These are phyloP conservation scores for Maudiozyma bulderi DNA, from an alignment of 805 yeast species.

Conservation along the genomic window DNA sequence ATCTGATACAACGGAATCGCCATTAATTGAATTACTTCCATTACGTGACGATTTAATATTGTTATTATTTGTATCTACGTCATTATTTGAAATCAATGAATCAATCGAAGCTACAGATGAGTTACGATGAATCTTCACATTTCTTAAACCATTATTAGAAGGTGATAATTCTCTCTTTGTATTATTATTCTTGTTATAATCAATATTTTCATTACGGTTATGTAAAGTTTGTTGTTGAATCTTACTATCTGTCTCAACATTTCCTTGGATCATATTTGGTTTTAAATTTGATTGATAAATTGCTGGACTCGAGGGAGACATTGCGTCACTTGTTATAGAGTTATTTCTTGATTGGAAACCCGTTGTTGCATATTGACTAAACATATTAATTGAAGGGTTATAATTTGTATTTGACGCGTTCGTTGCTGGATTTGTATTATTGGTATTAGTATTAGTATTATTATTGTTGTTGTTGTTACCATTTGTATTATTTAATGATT, in stretches of 20 bases:
- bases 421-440: neutral
- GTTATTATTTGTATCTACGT: neutral
- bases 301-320: slow-evolving; percentile 23
- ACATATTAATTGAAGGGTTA: slow-evolving; percentile 11
- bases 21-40: neutral
- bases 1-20: neutral
- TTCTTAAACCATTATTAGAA: neutral
- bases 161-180: neutral
- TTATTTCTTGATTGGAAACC: slow-evolving; percentile 26
- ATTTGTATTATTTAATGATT: neutral
- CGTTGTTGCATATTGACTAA: slow-evolving; percentile 18
- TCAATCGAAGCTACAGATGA: slow-evolving; percentile 6
- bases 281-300: slow-evolving; percentile 2
- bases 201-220: neutral
- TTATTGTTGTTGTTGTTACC: neutral
- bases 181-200: neutral
- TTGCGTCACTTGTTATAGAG: slow-evolving; percentile 23
- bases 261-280: neutral
- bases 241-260: neutral
- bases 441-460: neutral
- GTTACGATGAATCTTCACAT: neutral
- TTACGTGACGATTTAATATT: neutral
- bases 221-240: neutral
- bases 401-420: neutral
- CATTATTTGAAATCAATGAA: slow-evolving; percentile 2